Evolutionary conservation across 176 grass and related monocot genomes (phyloP).

Genomic region (Musa beccarii): DNA sequence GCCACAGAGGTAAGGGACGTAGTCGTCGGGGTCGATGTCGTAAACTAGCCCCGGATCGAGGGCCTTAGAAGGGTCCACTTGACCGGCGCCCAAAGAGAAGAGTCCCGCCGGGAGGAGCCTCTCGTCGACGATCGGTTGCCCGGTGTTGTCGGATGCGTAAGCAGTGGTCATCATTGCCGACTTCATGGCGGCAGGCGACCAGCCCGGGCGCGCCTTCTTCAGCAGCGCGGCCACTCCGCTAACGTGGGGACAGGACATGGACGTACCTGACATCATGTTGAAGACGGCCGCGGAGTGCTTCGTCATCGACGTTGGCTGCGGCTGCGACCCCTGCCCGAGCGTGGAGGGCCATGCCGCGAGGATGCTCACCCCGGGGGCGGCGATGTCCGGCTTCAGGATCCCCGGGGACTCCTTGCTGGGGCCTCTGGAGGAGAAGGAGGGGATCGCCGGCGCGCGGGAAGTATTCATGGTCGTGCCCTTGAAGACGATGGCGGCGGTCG

Average conservation of each 20-base stretch:
- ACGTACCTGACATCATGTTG: constrained; percentile 17
- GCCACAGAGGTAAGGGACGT: constrained; percentile 9
- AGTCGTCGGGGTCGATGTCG: constrained; percentile 5
- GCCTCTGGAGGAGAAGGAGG: constrained; percentile 8
- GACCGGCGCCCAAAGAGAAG: constrained; percentile 4
- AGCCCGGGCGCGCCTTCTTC: constrained; percentile 10
- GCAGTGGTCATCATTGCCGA: constrained; percentile 13
- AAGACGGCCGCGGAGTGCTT: background rate
- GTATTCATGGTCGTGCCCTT: background rate
- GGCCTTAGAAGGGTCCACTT: constrained; percentile 4
- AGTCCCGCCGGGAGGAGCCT: background rate
- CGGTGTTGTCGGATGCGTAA: background rate
- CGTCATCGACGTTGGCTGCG: background rate
- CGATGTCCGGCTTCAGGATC: constrained; percentile 14
- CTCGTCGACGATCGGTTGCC: constrained; percentile 4
- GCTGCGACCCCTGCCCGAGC: background rate
- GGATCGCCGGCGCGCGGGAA: background rate
- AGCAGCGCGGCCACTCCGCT: constrained; percentile 10
- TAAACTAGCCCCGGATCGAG: constrained; percentile 12
- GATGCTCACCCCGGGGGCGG: constrained; percentile 11
- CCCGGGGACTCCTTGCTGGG: constrained; percentile 2
- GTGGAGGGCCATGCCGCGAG: constrained; percentile 7
- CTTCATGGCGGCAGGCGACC: constrained; percentile 17
- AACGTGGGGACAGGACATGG: background rate
- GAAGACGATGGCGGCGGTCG: constrained; percentile 3